A percentile compares a stretch with the other conserved stretches of the same genome.
phyloP scores from a whole-genome alignment of 2,329 filamentous ascomycete species.

The Botrytis tulipae region DNA sequence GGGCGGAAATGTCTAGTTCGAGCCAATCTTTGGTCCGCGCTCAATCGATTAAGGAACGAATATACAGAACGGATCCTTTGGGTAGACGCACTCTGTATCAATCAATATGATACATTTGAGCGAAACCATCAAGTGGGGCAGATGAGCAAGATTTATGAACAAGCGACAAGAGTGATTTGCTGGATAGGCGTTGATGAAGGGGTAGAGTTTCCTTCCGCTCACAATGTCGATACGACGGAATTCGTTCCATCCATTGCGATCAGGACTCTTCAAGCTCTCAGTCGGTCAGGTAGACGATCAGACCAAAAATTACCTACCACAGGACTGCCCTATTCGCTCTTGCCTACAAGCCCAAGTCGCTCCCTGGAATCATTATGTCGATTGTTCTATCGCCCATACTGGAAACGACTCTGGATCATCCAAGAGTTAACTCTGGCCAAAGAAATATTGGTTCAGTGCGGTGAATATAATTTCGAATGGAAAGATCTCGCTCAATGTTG shows the following conservation, averaged over 20 bases:
- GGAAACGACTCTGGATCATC: conserved; percentile 20
- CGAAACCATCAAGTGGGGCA: background rate
- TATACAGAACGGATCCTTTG: background rate
- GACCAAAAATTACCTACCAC: background rate
- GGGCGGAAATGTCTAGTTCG: background rate
- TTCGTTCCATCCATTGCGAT: background rate
- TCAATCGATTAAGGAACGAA: background rate
- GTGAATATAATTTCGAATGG: background rate
- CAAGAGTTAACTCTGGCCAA: conserved; percentile 23
- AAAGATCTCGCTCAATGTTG: background rate
- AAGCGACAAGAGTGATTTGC: background rate
- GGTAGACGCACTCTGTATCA: background rate
- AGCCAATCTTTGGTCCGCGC: background rate
- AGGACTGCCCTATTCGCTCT: background rate
- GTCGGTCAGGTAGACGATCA: background rate
- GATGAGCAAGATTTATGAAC: background rate
- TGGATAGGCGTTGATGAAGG: background rate
- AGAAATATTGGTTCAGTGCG: conserved; percentile 8
- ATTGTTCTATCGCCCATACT: conserved; percentile 10
- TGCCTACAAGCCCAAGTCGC: background rate
- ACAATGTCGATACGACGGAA: conserved; percentile 1
- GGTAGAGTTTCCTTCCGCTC: background rate
- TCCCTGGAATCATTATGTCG: background rate
- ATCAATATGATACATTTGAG: background rate
- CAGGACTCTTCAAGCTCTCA: background rate